phyloP scores from a whole-genome alignment of 306 rosid species.

The Begonia peltatifolia region DNA sequence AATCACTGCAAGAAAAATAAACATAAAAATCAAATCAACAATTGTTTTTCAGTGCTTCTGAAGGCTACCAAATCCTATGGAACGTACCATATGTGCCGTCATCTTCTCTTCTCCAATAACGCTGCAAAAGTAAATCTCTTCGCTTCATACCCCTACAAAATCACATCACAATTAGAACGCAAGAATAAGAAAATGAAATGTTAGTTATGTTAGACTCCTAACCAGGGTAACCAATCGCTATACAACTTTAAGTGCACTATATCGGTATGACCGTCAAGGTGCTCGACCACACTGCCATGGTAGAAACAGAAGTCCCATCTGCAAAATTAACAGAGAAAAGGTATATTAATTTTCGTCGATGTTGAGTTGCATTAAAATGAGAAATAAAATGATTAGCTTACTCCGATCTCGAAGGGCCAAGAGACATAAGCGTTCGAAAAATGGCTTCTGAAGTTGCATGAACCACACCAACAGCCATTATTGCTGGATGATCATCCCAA shows the following conservation, averaged over 20 bases:
- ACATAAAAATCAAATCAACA: constrained; percentile 12
- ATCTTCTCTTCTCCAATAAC: constrained; percentile 95
- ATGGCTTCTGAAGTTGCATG: constrained; percentile 80
- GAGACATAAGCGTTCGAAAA: constrained; percentile 67
- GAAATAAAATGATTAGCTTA: constrained; percentile 16
- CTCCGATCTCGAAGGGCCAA: constrained; percentile 84
- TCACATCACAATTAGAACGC: no score
- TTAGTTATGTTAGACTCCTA: constrained; percentile 9
- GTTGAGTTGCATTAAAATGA: background rate
- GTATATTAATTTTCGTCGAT: constrained; percentile 7
- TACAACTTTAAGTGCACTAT: constrained; percentile 47
- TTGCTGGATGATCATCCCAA: constrained; percentile 77
- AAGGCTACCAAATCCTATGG: no score
- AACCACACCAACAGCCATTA: constrained; percentile 85
- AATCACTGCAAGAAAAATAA: constrained; percentile 42
- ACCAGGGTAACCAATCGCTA: constrained; percentile 88
- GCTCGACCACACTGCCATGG: constrained; percentile 62
- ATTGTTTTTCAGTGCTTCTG: no score
- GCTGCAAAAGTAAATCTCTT: constrained; percentile 61
- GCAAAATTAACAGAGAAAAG: constrained; percentile 29
- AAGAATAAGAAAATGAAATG: no score
- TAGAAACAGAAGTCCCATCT: constrained; percentile 87
- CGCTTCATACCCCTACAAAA: constrained; percentile 66
- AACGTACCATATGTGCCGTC: constrained; percentile 83
- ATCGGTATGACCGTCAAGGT: constrained; percentile 86